Conservation (phyloP, 2,329 filamentous ascomycete genomes). For the Clarireedia homoeocarpa region DNA sequence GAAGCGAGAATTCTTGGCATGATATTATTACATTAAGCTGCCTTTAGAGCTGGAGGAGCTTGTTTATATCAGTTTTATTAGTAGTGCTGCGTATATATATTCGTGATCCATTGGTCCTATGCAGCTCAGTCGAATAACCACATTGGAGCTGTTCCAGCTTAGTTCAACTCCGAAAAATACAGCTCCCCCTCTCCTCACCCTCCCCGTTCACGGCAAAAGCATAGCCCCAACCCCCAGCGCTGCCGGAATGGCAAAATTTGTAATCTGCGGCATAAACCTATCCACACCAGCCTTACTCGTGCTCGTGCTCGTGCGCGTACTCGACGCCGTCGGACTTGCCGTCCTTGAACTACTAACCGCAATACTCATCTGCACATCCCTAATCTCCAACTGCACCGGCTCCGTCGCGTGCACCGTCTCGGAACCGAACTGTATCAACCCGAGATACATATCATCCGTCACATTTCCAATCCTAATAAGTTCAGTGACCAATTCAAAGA, state of each 20-base stretch:
- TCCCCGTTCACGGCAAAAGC: background rate
- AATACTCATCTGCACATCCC: background rate
- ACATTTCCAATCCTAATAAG: background rate
- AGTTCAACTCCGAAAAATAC: background rate
- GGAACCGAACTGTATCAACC: conserved; percentile 1
- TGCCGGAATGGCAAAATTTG: conserved; percentile 8
- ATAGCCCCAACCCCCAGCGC: conserved; percentile 2
- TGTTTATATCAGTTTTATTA: too few species aligned
- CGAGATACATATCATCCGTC: background rate
- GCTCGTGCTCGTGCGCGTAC: conserved; percentile 2
- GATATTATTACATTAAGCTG: too few species aligned
- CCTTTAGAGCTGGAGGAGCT: too few species aligned
- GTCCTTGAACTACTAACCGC: background rate
- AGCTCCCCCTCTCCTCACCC: too few species aligned
- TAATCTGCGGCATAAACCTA: background rate
- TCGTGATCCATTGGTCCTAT: too few species aligned
- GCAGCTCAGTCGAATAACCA: too few species aligned
- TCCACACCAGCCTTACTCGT: background rate
- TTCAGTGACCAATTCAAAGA: background rate
- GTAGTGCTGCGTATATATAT: too few species aligned
- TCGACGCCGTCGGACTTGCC: background rate
- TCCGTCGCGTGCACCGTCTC: background rate
- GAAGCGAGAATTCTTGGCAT: too few species aligned
- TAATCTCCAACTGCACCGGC: background rate
- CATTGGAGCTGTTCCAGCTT: too few species aligned